phyloP scores from a whole-genome alignment of 495 filamentous ascomycete species.

The Aspergillus conjunctus region DNA sequence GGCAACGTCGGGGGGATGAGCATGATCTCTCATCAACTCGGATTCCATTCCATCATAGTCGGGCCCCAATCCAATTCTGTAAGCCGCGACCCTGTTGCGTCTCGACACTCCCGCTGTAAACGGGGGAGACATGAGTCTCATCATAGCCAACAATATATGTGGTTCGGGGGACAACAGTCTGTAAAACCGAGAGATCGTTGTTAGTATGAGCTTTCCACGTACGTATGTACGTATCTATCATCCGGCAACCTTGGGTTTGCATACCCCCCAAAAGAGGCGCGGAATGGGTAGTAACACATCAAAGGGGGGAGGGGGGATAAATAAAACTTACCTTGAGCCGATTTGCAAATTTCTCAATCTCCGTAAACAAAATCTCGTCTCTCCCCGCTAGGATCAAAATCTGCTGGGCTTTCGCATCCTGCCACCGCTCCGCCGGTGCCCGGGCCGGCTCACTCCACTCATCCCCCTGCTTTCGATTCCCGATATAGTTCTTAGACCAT shows the following conservation, averaged over 20 bases:
- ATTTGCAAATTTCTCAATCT: slow-evolving; percentile 52
- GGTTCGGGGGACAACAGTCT: slow-evolving; percentile 38
- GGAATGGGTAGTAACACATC: slow-evolving; percentile 1
- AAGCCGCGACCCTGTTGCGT: slow-evolving; percentile 33
- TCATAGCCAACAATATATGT: slow-evolving; percentile 35
- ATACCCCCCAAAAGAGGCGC: not conserved
- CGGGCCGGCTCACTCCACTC: slow-evolving; percentile 56
- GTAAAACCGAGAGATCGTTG: slow-evolving; percentile 1
- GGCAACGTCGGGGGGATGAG: no score
- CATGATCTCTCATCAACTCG: not conserved
- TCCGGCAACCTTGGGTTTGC: no score
- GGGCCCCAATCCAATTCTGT: slow-evolving; percentile 37
- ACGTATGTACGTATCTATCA: not conserved
- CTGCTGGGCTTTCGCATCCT: slow-evolving; percentile 43
- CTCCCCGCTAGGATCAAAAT: slow-evolving; percentile 56
- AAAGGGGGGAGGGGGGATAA: not conserved
- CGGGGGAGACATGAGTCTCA: slow-evolving; percentile 40
- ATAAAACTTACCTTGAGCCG: slow-evolving; percentile 43
- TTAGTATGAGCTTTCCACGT: not conserved
- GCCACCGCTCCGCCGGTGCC: slow-evolving; percentile 60
- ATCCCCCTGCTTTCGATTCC: slow-evolving; percentile 43
- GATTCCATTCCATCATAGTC: slow-evolving; percentile 22
- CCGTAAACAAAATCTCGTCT: slow-evolving; percentile 60
- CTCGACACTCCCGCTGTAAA: slow-evolving; percentile 31
- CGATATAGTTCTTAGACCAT: slow-evolving; percentile 53